Base-by-base conservation (phyloP, 2,329 filamentous ascomycete genomes). In the Botrytis cinerea region DNA sequence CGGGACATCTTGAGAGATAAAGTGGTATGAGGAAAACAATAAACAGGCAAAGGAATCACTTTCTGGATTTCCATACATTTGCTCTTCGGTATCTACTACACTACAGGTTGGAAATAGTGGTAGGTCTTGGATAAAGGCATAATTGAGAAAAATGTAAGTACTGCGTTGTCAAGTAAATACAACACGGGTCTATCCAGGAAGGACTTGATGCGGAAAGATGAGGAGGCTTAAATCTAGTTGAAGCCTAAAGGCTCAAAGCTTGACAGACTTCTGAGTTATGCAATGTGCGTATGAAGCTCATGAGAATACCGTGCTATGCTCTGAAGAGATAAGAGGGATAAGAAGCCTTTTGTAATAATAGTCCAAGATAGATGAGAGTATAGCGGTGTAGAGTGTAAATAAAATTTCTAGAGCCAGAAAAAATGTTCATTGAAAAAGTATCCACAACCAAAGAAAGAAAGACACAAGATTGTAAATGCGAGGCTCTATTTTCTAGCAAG, bases 361-460 rank as follows among this genome's bases (percentile, higher is more conserved):
- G 4, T 54, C 10, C 6, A 1, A 54, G 0, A n/a, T 1, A 54
- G 48, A 54, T 0, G 5, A n/a, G 10, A 28, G 0, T 0, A 54
- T 3, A n/a, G 48, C 25, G 12, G 5, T n/a, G 3, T 25, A 51
- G 22, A 25, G 46, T 51, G 10, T 25, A 28, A 8, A 54, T 54
- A 0, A 54, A 54, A 1, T 0, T 54, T 54, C 12, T 8, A 54
- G n/a, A 8, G 25, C 25, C 25, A 54, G 48, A 16, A 54, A 54
- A 16, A n/a, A 7, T 14, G 1, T n/a, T 16, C 1, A n/a, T n/a
- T 10, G 25, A 54, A 54, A n/a, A 14, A n/a, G 12, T 16, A 54
- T 54, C 10, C 5, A 54, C 48, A 16, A 14, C 10, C 6, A 1
- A 16, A 16, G 12, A 14, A n/a, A 7, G 6, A n/a, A 7, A 54